Base-by-base conservation (phyloP, 306 rosid species). In the Cercis canadensis region DNA sequence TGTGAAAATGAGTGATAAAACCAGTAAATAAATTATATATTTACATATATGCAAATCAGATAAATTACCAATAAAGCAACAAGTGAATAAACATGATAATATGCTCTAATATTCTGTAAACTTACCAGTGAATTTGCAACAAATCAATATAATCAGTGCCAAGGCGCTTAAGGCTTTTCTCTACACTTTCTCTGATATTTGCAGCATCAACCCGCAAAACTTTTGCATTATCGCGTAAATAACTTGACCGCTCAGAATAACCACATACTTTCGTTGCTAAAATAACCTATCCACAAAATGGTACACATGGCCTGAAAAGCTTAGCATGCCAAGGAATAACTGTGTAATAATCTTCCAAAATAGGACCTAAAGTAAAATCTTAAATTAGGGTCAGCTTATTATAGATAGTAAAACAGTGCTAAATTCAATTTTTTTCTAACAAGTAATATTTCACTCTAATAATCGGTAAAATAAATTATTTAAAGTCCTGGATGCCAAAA, bases 121-220 rank as follows among this genome's bases (percentile, higher is more conserved):
- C 92, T 68, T 76, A 90, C 98, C 97, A 94, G 84, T 94, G 98
- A 83, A 90, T 90, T 83, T 90, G 98, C 83, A 90, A 77, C 57
- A 94, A 79, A 76, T 90, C 98, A 72, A 94, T 90, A 88, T 94
- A 89, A 68, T 94, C 97, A 65, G 96, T 90, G 72, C 88, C 88
- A 15, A 94, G 97, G 61, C 95, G 97, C 78, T 84, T 83, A 7
- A 90, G 96, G 73, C 96, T 94, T 82, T 90, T 90, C 90, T 90
- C 98, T 17, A 94, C 98, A 72, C 97, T 89, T 80, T 89, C 98
- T 83, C 49, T 89, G 47, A 94, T 86, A 80, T 94, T 94, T 57
- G 67, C 80, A 76, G 90, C 86, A 80, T 94, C 97, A 57, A 94
- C 98, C 74, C 95, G 84, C 81, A 84, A 75, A 68, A 86, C 74